Percentiles rank a stretch among this genome's conserved stretches.
Evolutionary conservation across 495 filamentous ascomycete species (phyloP).

Genomic region (Penicillium mononematosum): DNA sequence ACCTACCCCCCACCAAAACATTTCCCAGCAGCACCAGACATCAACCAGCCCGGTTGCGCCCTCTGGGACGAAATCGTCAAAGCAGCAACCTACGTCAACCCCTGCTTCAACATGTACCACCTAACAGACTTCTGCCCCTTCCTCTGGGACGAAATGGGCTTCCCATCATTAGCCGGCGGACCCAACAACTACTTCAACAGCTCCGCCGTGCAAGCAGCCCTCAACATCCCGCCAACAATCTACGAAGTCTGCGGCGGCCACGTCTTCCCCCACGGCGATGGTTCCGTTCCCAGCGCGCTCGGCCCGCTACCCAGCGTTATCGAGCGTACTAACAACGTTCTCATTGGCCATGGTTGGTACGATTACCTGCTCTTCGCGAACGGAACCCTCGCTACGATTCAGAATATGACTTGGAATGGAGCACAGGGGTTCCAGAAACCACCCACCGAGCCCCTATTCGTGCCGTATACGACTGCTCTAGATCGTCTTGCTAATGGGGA

Average conservation of each 20-base stretch:
- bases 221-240: conserved; percentile 62
- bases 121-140: conserved; percentile 72
- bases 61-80: conserved; percentile 56
- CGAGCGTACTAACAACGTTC: conserved; percentile 64
- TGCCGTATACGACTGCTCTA: conserved; percentile 57
- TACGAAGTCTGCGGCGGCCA: conserved; percentile 59
- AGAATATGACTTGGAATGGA: conserved; percentile 86
- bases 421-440: conserved; percentile 61
- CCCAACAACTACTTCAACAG: conserved; percentile 74
- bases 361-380: conserved; percentile 61
- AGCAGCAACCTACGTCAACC: conserved; percentile 62
- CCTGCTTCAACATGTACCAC: conserved; percentile 80
- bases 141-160: conserved; percentile 72
- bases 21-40: conserved; percentile 44
- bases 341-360: conserved; percentile 63
- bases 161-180: conserved; percentile 59
- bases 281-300: conserved; percentile 49
- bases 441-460: conserved; percentile 60
- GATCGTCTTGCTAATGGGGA: conserved; percentile 27
- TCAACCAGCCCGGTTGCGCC: conserved; percentile 48
- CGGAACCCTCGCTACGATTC: conserved; percentile 68
- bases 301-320: conserved; percentile 67
- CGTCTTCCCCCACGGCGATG: conserved; percentile 56
- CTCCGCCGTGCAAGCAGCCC: conserved; percentile 69
- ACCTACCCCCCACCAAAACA: conserved; percentile 64